A percentile compares a stretch with the other conserved stretches of the same genome.
phyloP scores from a whole-genome alignment of 2,329 filamentous ascomycete species.

The Calonectria honghensis region DNA sequence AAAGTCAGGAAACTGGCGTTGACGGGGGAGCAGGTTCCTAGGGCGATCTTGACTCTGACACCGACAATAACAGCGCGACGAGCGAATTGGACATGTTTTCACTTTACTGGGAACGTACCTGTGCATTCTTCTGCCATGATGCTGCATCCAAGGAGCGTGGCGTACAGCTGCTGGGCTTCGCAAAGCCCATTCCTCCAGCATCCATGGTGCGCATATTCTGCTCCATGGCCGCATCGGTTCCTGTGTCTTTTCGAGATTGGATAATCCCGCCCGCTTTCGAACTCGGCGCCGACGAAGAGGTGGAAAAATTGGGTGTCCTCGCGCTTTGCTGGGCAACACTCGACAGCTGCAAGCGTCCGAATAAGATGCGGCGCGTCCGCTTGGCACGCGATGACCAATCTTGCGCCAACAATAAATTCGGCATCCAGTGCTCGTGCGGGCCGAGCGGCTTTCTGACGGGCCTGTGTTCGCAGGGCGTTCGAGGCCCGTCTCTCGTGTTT shows the following conservation, averaged over 20 bases:
- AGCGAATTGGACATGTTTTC: background rate
- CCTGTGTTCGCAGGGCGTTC: background rate
- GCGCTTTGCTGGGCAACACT: background rate
- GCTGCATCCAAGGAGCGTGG: background rate
- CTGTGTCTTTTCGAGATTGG: no score
- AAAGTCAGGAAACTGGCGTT: background rate
- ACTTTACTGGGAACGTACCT: background rate
- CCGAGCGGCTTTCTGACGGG: background rate
- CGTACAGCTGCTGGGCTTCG: conserved; percentile 2
- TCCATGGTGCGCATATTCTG: conserved; percentile 14
- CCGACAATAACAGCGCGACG: no score
- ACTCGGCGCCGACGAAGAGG: background rate
- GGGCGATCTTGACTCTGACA: background rate
- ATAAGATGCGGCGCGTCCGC: background rate
- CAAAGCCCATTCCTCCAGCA: background rate
- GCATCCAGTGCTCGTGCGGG: background rate
- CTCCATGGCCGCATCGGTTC: background rate
- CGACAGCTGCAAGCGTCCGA: background rate
- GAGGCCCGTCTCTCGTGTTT: background rate
- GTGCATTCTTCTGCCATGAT: conserved; percentile 6
- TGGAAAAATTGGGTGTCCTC: background rate
- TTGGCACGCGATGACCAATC: no score
- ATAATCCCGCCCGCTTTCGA: no score
- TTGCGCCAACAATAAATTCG: background rate
- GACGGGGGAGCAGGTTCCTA: background rate